phyloP scores from a whole-genome alignment of 1,284 basidiomycete genomes.

The Sphagnurus paluster region DNA sequence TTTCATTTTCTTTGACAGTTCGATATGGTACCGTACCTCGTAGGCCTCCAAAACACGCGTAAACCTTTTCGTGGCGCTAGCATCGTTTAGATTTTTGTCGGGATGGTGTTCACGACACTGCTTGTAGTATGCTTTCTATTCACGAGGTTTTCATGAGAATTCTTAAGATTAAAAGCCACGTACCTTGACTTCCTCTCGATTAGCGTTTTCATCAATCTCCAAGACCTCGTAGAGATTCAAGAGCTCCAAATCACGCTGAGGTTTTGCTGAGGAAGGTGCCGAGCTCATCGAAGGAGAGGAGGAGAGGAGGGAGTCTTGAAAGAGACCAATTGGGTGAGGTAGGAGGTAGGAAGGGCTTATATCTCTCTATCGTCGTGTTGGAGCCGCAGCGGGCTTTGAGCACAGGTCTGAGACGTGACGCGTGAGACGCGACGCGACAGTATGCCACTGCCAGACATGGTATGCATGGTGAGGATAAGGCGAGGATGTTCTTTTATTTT shows the following conservation, averaged over 20 bases:
- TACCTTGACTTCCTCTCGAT: constrained; percentile 23
- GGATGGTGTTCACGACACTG: constrained; percentile 24
- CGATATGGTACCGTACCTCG: constrained; percentile 17
- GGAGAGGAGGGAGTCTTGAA: no score
- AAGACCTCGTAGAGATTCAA: constrained; percentile 21
- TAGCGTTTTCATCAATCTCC: constrained; percentile 16
- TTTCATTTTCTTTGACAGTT: not conserved
- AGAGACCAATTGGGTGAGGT: no score
- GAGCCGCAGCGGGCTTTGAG: no score
- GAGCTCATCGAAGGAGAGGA: no score
- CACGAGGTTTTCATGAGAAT: not conserved
- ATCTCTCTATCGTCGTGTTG: no score
- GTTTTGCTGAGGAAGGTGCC: no score
- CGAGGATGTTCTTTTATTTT: no score
- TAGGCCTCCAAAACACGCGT: constrained; percentile 22
- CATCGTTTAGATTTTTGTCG: constrained; percentile 24
- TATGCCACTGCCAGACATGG: no score
- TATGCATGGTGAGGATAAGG: no score
- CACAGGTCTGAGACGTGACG: no score
- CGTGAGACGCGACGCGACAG: no score
- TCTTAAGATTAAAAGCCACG: not conserved
- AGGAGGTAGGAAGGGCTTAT: no score
- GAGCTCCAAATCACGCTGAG: constrained; percentile 6
- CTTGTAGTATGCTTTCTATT: constrained; percentile 21
- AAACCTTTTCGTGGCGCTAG: constrained; percentile 20